Base-by-base conservation (phyloP, 177 flowering plant species). In the Tripterygium wilfordii region DNA sequence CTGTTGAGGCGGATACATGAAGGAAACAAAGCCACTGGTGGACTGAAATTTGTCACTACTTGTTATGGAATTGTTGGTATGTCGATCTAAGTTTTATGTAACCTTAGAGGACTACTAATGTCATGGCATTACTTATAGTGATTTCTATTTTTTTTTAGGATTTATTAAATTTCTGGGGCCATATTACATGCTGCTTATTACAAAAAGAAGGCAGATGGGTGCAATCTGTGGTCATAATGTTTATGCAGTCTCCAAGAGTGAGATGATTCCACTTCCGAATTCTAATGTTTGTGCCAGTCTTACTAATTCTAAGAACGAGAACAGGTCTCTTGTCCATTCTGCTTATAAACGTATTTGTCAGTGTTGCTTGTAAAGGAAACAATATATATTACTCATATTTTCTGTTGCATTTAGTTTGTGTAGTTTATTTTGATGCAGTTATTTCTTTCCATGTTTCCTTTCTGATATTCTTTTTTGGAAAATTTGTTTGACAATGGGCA, bases 31-130 rank as follows among this genome's bases (percentile, higher is more conserved):
- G 33, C 79, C 10, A 74, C 76, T 9, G 79, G 79, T 19, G 79
- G 79, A 38, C 61, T 74, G 18, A 70, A 65, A 45, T 67, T 74
- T 48, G 74, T 74, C 4, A 67, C 79, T 24, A 62, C 59, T 28
- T 74, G 76, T 51, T 74, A 70, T 54, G 79, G 79, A 31, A 74
- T 74, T 47, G 73, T 70, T 62, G 79, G 79, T 74, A 64, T 37
- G 76, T 28, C 10, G 10, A 51, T n/a, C 29, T 26, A 8, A 14
- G 17, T 45, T 37, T 23, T 31, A 1, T 21, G 5, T 24, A 6
- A 1, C 2, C 15, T 18, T 19, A 29, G 30, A 12, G n/a, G 9
- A 27, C 2, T 36, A 14, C 33, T n/a, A 15, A 1, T 7, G 15
- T 21, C 25, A 9, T 48, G 27, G 31, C 14, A 9, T 6, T 38